These are phyloP conservation scores for Alternaria sp. DNA, from an alignment of 2,329 filamentous ascomycete species.

Conservation along the genomic window DNA sequence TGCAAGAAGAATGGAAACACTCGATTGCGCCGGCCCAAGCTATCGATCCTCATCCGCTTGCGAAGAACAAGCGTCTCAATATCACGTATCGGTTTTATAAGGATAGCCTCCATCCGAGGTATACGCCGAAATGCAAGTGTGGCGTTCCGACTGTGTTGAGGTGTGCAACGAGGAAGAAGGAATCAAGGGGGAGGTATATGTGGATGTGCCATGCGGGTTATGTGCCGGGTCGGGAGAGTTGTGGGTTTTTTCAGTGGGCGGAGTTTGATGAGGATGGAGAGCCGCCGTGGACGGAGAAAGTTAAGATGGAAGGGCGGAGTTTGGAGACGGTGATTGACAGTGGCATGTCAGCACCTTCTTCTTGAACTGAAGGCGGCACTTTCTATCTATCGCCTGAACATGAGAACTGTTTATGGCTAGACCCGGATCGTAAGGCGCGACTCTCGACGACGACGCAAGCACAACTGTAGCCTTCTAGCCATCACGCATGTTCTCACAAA, in stretches of 20 bases:
- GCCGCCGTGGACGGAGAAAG: constrained; percentile 64
- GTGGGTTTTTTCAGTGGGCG: constrained; percentile 41
- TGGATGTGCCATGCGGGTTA: constrained; percentile 90
- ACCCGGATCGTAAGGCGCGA: neutral
- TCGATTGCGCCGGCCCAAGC: constrained; percentile 75
- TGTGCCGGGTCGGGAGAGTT: constrained; percentile 65
- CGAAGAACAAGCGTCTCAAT: constrained; percentile 84
- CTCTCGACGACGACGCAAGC: neutral
- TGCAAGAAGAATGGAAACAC: constrained; percentile 98
- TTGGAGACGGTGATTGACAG: neutral
- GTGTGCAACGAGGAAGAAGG: constrained; percentile 79
- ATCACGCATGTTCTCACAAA: neutral
- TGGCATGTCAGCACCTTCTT: neutral
- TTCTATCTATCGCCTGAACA: neutral
- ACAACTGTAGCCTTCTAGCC: neutral
- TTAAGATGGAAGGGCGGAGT: neutral
- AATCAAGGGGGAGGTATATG: constrained; percentile 81
- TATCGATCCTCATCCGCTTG: constrained; percentile 83
- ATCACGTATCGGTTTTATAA: constrained; percentile 93
- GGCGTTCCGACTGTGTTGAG: constrained; percentile 71
- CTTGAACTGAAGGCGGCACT: neutral
- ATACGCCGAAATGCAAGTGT: constrained; percentile 81
- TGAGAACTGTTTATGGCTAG: neutral
- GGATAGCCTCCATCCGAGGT: constrained; percentile 73
- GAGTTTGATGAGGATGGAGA: constrained; percentile 73